A percentile compares a stretch with the other conserved stretches of the same genome.
Evolutionary conservation across 2,329 filamentous ascomycete genomes (phyloP).

Genomic region (Tympanopsis confertula): DNA sequence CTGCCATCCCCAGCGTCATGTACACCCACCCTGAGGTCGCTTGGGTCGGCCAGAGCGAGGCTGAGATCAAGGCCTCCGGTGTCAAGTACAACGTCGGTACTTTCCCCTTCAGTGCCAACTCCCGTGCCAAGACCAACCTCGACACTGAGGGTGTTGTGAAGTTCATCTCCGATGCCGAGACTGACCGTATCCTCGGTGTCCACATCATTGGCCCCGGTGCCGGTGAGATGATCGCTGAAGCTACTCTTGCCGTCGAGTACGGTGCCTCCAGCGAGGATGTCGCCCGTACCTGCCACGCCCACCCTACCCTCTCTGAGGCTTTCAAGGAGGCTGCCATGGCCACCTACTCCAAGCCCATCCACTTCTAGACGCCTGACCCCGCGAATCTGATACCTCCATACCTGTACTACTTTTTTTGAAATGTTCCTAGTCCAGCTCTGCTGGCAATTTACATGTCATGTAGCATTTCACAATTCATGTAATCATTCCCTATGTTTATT

Average conservation of each 20-base stretch:
- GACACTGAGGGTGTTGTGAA: constrained; percentile 95
- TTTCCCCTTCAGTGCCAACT: constrained; percentile 98
- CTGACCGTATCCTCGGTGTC: constrained; percentile 84
- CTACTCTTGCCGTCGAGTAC: constrained; percentile 88
- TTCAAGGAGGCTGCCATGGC: constrained; percentile 99
- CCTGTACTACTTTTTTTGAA: background rate
- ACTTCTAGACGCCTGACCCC: constrained; percentile 51
- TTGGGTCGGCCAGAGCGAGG: constrained; percentile 96
- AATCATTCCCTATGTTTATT: background rate
- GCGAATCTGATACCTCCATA: background rate
- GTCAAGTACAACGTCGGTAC: constrained; percentile 86
- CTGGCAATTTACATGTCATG: constrained; percentile 15
- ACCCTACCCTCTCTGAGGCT: constrained; percentile 89
- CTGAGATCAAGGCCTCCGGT: constrained; percentile 80
- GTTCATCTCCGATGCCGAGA: constrained; percentile 92
- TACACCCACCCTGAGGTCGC: constrained; percentile 98
- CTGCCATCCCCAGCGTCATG: constrained; percentile 95
- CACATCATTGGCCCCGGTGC: constrained; percentile 95
- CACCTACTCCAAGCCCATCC: constrained; percentile 88
- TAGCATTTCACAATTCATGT: constrained; percentile 21
- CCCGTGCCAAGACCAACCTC: constrained; percentile 94
- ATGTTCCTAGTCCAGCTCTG: constrained; percentile 15
- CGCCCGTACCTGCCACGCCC: constrained; percentile 87
- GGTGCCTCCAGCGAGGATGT: constrained; percentile 92
- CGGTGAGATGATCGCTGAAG: constrained; percentile 99